Conservation (phyloP, 371 early-diverging fungal species). For the Syncephalis plumigaleata region DNA sequence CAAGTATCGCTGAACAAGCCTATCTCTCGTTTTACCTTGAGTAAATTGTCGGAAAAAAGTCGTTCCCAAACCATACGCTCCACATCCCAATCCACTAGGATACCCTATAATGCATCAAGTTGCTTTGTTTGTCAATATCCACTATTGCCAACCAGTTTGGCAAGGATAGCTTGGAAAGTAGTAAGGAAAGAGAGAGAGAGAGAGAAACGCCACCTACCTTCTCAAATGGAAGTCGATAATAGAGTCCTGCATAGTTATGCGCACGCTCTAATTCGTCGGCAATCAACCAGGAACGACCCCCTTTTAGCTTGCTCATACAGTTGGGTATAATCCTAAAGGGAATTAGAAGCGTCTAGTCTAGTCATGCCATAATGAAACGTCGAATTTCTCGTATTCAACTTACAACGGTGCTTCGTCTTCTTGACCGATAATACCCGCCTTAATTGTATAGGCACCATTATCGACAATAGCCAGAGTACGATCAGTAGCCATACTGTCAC, state of each 20-base stretch:
- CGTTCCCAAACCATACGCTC: constrained; percentile 2
- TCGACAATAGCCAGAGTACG: constrained; percentile 24
- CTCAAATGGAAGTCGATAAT: constrained; percentile 63
- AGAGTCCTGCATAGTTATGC: constrained; percentile 52
- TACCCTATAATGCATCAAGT: background rate
- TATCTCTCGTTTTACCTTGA: background rate
- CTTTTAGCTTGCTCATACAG: too few species aligned
- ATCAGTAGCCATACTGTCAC: too few species aligned
- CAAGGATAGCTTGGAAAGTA: too few species aligned
- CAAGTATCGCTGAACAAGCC: background rate
- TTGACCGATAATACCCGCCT: constrained; percentile 31
- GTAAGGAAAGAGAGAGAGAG: too few species aligned
- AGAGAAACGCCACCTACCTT: constrained; percentile 18
- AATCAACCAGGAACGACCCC: constrained; percentile 16
- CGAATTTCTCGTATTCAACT: constrained; percentile 17
- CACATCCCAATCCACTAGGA: constrained; percentile 12
- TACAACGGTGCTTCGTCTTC: constrained; percentile 14
- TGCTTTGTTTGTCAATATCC: background rate
- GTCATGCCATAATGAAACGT: too few species aligned
- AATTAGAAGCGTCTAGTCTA: too few species aligned
- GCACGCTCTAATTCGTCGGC: constrained; percentile 47
- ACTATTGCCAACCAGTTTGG: too few species aligned
- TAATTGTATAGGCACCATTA: constrained; percentile 61
- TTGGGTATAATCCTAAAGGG: too few species aligned
- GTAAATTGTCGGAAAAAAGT: background rate